Evolutionary conservation across 2,329 filamentous ascomycete species (phyloP), one percentile per base, ranked within the genome.

Genomic region (Huntiella bhutanensis): DNA sequence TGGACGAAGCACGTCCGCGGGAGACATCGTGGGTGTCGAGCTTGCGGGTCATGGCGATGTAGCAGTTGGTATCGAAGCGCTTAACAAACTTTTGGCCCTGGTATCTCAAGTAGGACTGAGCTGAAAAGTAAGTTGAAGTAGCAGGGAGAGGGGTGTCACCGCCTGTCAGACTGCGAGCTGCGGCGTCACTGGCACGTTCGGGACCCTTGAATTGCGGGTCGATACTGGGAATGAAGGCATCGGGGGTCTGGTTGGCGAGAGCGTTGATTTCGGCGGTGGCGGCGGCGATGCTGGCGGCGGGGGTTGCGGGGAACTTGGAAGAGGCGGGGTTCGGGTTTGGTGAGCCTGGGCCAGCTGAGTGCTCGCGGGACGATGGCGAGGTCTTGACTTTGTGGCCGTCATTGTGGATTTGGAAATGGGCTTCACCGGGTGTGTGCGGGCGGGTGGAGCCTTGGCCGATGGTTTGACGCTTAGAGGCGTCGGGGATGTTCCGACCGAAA

Each of bases 41-140:
- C 63, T 98, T 98, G 56, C 91, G 81, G 4, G 91, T 96, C 62
- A 98, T 95, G 54, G 91, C 87, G 54, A 98, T 96, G 65, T 98
- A 98, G 65, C 91, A 98, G 61, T 98, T 98, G 56, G 86, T 84
- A 62, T 98, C 91, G 60, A 96, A 98, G 7, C 91, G 82, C 61
- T 83, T 86, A 55, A 96, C 91, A 56, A 98, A 98, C 62, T 98
- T 98, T 55, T 80, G 75, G 47, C 86, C 88, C 63, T 98, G 91
- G 62, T 98, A 98, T 15, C 91, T 82, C 38, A 98, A 73, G 62
- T 98, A 98, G 0, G 87, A 95, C 60, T 98, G 91, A 1, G 91
- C 91, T 0, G 91, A 96, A 63, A 96, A 98, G 63, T 95, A 95
- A n/a, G 84, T 91, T 5, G 78, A 77, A 0, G 75, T 73, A 5